Conservation (phyloP, 2,329 filamentous ascomycete genomes). For the Sclerotinia spermophila region DNA sequence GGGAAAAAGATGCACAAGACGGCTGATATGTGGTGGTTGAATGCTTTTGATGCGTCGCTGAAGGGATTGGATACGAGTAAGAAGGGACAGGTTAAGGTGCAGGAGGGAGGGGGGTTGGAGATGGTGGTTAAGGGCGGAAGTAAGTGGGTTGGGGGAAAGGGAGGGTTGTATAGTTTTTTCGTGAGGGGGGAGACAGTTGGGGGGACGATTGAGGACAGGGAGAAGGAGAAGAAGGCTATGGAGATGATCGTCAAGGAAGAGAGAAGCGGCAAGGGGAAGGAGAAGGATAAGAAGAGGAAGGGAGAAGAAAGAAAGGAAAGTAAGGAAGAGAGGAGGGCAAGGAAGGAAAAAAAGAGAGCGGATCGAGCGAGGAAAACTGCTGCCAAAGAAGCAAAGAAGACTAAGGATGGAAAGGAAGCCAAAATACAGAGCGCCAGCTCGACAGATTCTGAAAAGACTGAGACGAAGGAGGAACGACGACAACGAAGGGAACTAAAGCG, state of each 20-base stretch:
- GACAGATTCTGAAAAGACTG: constrained; percentile 14
- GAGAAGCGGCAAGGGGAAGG: constrained; percentile 32
- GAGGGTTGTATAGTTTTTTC: constrained; percentile 72
- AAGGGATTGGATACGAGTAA: constrained; percentile 69
- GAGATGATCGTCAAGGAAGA: constrained; percentile 23
- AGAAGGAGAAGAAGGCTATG: constrained; percentile 22
- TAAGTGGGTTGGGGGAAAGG: constrained; percentile 55
- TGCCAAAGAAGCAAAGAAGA: constrained; percentile 8
- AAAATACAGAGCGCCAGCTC: neutral
- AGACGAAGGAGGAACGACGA: constrained; percentile 39
- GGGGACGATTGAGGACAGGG: constrained; percentile 56
- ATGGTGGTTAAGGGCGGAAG: constrained; percentile 52
- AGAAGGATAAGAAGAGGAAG: constrained; percentile 35
- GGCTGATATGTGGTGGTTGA: constrained; percentile 94
- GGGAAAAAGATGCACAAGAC: constrained; percentile 66
- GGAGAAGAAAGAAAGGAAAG: constrained; percentile 31
- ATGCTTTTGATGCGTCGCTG: constrained; percentile 87
- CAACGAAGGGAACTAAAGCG: constrained; percentile 40
- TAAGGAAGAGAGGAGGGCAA: constrained; percentile 37
- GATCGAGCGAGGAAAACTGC: constrained; percentile 24
- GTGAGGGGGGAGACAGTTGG: constrained; percentile 74
- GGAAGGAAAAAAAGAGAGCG: constrained; percentile 40
- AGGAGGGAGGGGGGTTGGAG: constrained; percentile 52
- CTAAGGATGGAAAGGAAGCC: neutral
- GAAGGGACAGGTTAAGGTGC: constrained; percentile 54